Conservation (phyloP, 768 basidiomycete species). For the Boletus reticuloceps region DNA sequence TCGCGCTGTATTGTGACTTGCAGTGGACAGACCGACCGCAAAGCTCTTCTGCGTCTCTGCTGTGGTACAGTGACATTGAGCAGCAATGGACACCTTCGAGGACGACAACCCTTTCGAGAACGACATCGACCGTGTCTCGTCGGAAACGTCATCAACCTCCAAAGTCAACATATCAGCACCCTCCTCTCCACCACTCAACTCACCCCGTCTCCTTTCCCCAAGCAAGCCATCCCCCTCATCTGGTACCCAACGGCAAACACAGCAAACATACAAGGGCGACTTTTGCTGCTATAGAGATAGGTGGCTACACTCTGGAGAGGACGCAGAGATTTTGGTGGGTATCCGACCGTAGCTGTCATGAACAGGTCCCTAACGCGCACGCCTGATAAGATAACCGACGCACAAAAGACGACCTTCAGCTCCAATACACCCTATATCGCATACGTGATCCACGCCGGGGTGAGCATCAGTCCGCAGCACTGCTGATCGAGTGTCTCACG, state of each 20-base stretch:
- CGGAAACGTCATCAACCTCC: slow-evolving; percentile 36
- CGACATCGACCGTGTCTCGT: slow-evolving; percentile 35
- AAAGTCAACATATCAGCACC: slow-evolving; percentile 45
- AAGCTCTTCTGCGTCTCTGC: neutral
- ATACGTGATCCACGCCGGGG: slow-evolving; percentile 89
- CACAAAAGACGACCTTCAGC: slow-evolving; percentile 89
- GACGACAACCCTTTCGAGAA: slow-evolving; percentile 69
- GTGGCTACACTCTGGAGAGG: slow-evolving; percentile 78
- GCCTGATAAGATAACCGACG: slow-evolving; percentile 78
- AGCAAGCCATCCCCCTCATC: slow-evolving; percentile 52
- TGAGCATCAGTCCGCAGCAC: slow-evolving; percentile 36
- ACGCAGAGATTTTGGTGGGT: slow-evolving; percentile 75
- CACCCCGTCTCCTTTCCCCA: slow-evolving; percentile 48
- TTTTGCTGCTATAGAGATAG: slow-evolving; percentile 77
- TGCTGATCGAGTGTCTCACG: slow-evolving; percentile 4
- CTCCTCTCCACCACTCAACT: slow-evolving; percentile 50
- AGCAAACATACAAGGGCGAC: slow-evolving; percentile 63
- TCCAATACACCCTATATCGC: slow-evolving; percentile 90
- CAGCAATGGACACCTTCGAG: slow-evolving; percentile 43
- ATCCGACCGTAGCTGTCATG: neutral
- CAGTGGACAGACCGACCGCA: neutral
- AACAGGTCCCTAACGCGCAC: slow-evolving; percentile 6
- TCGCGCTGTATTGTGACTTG: neutral
- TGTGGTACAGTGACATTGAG: neutral
- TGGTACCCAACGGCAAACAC: slow-evolving; percentile 52